phyloP scores from a whole-genome alignment of 1,284 basidiomycete genomes.

The Ganoderma meredithae region DNA sequence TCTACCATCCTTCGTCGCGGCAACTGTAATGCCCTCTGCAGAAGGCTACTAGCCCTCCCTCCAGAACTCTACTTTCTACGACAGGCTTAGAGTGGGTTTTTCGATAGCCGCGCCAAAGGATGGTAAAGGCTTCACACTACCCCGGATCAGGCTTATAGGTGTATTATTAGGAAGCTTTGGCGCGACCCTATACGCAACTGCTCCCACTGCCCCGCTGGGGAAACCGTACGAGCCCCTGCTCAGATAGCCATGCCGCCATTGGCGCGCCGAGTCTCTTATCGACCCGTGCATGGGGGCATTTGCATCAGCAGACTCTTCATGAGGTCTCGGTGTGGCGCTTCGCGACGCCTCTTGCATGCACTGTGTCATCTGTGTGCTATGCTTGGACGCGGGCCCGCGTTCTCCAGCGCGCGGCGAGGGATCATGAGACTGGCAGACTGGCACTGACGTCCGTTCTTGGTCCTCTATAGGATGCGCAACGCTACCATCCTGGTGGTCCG shows the following conservation, averaged over 20 bases:
- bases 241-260: slow-evolving; percentile 5
- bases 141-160: too few species aligned
- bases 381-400: slow-evolving; percentile 10
- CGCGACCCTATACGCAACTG: background rate
- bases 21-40: too few species aligned
- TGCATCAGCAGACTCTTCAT: slow-evolving; percentile 17
- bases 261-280: slow-evolving; percentile 8
- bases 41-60: too few species aligned
- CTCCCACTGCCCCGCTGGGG: slow-evolving; percentile 12
- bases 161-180: too few species aligned
- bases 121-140: too few species aligned
- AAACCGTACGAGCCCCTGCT: background rate
- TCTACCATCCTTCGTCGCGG: too few species aligned
- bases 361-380: slow-evolving; percentile 15
- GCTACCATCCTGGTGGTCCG: slow-evolving; percentile 89
- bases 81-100: too few species aligned
- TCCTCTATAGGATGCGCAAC: slow-evolving; percentile 81
- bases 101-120: too few species aligned
- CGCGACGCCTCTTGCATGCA: slow-evolving; percentile 8
- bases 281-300: background rate
- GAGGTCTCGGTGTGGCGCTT: slow-evolving; percentile 12
- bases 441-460: slow-evolving; percentile 15
- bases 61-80: too few species aligned
- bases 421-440: slow-evolving; percentile 13
- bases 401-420: slow-evolving; percentile 1